Conservation (phyloP, 495 filamentous ascomycete genomes). For the Xylaria cubensis region DNA sequence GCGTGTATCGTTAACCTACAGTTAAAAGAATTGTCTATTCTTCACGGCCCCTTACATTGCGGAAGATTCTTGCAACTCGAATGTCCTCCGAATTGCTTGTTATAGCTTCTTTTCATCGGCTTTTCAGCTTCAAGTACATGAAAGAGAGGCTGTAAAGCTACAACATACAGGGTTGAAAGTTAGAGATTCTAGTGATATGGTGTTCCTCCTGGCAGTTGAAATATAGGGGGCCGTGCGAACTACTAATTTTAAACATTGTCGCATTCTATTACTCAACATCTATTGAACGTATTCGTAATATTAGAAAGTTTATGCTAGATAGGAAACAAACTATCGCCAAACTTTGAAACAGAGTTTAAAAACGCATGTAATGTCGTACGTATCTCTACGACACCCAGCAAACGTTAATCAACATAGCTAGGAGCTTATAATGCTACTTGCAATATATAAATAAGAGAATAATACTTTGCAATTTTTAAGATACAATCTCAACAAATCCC, state of each 20-base stretch:
- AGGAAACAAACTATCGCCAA: not conserved
- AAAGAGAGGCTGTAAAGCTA: not conserved
- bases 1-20: not conserved
- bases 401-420: not conserved
- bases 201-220: not conserved
- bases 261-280: not conserved
- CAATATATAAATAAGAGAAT: not conserved
- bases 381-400: not conserved
- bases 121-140: too few relatives aligned
- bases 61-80: too few relatives aligned
- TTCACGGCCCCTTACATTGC: too few relatives aligned
- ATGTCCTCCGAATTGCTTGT: too few relatives aligned
- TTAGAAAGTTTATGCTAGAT: not conserved
- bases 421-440: not conserved
- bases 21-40: not conserved
- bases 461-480: not conserved
- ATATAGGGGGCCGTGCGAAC: not conserved
- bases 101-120: too few relatives aligned
- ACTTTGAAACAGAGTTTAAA: not conserved
- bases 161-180: not conserved
- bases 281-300: not conserved
- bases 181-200: not conserved
- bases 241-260: not conserved
- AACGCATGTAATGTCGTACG: not conserved
- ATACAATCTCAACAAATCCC: not conserved